These are phyloP conservation scores for Gloeopeniophorella convolvens DNA, from an alignment of 768 basidiomycete species.

Conservation along the genomic window DNA sequence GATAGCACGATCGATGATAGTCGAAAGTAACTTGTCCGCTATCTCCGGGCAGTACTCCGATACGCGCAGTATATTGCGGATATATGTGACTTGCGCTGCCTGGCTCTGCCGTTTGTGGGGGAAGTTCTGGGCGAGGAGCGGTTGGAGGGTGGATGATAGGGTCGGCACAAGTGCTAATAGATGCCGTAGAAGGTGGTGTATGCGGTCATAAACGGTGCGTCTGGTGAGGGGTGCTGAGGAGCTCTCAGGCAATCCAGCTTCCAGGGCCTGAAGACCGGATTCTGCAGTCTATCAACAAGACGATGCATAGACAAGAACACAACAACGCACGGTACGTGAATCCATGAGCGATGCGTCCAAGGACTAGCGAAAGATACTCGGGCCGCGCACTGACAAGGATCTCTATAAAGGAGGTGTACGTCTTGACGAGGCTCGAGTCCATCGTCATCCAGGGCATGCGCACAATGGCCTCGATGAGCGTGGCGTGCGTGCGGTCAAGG, in stretches of 20 bases:
- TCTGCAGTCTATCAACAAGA: constrained; percentile 36
- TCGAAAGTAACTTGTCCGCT: constrained; percentile 73
- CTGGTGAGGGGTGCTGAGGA: constrained; percentile 72
- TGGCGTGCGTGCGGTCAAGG: constrained; percentile 71
- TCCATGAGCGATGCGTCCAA: constrained; percentile 75
- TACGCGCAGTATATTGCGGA: constrained; percentile 79
- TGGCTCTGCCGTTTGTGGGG: constrained; percentile 90
- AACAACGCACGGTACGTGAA: constrained; percentile 78
- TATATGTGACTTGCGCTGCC: constrained; percentile 77
- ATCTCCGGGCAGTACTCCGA: constrained; percentile 87
- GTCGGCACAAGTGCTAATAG: constrained; percentile 91
- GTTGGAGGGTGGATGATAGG: constrained; percentile 77
- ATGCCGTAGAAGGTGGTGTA: constrained; percentile 81
- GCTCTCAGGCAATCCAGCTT: constrained; percentile 51
- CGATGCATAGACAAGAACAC: constrained; percentile 11
- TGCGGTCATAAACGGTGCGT: constrained; percentile 74
- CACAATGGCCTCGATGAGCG: constrained; percentile 82
- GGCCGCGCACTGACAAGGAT: constrained; percentile 88
- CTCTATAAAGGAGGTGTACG: constrained; percentile 84
- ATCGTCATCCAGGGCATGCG: constrained; percentile 90
- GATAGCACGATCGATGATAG: constrained; percentile 89
- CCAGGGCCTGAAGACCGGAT: constrained; percentile 60
- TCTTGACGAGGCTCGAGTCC: constrained; percentile 77
- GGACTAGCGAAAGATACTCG: constrained; percentile 82
- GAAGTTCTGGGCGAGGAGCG: constrained; percentile 77